Base-by-base conservation (phyloP, 768 basidiomycete species). In the Coprinopsis strossmayeri region DNA sequence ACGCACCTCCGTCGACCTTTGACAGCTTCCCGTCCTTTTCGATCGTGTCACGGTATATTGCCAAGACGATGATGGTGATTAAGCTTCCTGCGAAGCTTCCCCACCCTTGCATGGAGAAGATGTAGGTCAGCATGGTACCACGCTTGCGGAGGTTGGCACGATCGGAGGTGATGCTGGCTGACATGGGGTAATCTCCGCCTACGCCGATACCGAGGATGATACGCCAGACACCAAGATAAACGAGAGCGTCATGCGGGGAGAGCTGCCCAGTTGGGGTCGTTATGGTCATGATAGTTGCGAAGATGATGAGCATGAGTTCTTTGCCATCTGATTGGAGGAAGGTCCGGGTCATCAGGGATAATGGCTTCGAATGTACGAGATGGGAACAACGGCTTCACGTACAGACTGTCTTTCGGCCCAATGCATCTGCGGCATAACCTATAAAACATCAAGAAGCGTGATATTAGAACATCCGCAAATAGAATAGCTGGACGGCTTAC, bases 181-280 rank as follows among this genome's bases (percentile, higher is more conserved):
- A 79, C 84, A 88, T 83, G 1, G 86, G 84, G 58, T 87, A 87
- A 61, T 88, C 88, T 2, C 84, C 87, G 13, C 86, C 88, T 0
- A 90, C 79, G 20, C 87, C 88, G 15, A 91, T 65, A 0, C 88
- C 88, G 28, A 90, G 77, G 5, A 90, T 57, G 45, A 89, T 82
- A 11, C 88, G 82, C 58, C 77, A 88, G 2, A 82, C 56, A 13
- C 69, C 69, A 12, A 90, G 70, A 61, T 82, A 89, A 54, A 87
- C 77, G 41, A 88, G 69, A 20, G 62, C 69, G 23, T 62, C 55
- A 38, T 76, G 60, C 2, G 82, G 74, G 17, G 74, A 71, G 20
- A 87, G 68, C 2, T 67, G 63, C 27, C 78, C 80, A 3, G 85
- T 85, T 0, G 87, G 87, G 12, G 73, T 77, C 1, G 80, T 77